These are phyloP conservation scores for Pilasporangium apinafurcum DNA, from an alignment of 352 stramenopile genomes.

Conservation along the genomic window DNA sequence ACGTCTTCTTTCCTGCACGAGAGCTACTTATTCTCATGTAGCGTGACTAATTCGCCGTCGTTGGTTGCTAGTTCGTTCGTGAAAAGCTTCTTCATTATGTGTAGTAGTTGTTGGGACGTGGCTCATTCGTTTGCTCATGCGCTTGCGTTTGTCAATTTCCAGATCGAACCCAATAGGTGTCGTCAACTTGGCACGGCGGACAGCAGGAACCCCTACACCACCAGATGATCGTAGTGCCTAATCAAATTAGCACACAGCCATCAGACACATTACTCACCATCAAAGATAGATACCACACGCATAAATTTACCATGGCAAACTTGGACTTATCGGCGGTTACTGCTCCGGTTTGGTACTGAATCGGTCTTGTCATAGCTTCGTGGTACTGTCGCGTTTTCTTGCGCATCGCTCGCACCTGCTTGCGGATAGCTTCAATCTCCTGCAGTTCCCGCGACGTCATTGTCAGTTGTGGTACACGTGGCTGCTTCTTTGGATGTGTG, in stretches of 20 bases:
- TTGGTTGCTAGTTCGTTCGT: too few species aligned
- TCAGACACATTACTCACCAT: not conserved
- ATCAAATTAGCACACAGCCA: not conserved
- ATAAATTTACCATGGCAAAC: conserved; percentile 26
- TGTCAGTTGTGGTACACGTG: conserved; percentile 40
- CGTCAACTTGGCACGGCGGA: conserved; percentile 62
- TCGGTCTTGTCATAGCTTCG: conserved; percentile 40
- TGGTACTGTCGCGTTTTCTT: conserved; percentile 64
- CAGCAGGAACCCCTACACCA: conserved; percentile 56
- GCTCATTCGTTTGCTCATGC: too few species aligned
- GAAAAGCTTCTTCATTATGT: too few species aligned
- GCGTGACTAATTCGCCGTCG: too few species aligned
- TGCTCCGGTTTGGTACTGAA: conserved; percentile 12
- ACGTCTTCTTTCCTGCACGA: too few species aligned
- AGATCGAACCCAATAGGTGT: conserved; percentile 61
- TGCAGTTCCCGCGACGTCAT: conserved; percentile 65
- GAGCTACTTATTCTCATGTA: too few species aligned
- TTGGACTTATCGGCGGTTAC: conserved; percentile 26
- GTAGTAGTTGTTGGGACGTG: too few species aligned
- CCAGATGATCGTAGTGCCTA: conserved; percentile 50
- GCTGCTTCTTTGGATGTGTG: conserved; percentile 17
- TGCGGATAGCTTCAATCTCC: conserved; percentile 65
- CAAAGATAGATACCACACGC: too few species aligned
- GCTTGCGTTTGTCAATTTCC: conserved; percentile 61
- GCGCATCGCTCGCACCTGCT: conserved; percentile 44